Evolutionary conservation across 495 filamentous ascomycete species (phyloP), one percentile per base, ranked within the genome.

Genomic region (Neurospora sp.): DNA sequence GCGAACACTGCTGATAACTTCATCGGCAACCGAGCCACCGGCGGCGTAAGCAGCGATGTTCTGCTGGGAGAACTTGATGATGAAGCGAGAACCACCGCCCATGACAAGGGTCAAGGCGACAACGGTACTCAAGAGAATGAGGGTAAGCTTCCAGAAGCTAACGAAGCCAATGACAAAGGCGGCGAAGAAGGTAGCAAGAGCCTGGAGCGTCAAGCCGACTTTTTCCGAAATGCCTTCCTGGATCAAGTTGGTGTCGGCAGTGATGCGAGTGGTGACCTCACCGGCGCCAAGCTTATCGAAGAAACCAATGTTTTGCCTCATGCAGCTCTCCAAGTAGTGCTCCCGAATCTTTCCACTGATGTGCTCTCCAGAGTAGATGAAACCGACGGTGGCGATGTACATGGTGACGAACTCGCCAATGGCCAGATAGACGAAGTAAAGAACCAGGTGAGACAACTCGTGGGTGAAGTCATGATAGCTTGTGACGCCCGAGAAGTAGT

Each of bases 281-380:
- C 94, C 94, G 38, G 94, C 92, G 69, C 94, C 94, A 27, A 96
- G 87, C 76, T 93, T 94, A 78, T 97, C 94, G 80, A 96, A 97
- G 78, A 93, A 97, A 69, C 89, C 94, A 78, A 97, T 93, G 81
- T 97, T 97, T 78, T 97, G 94, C 53, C 90, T 88, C 84, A 97
- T 84, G 76, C 94, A 94, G 65, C 93, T 92, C 73, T 87, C 84
- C 3, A 97, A 87, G 80, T 97, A 97, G 70, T 91, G 88, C 78
- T 93, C 89, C 65, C 94, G 89, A 75, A 97, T 93, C 83, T 94
- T 94, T 74, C 89, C 89, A 35, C 91, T 90, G 77, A 95, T 87
- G 75, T 96, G 91, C 80, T 98, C 96, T 71, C 95, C 96, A 0
- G 92, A 93, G 78, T 98, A 97, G 77, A 97, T 96, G 83, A 96